Base-by-base conservation (phyloP, 371 early-diverging fungal species). In the Syncephalis plumigaleata region DNA sequence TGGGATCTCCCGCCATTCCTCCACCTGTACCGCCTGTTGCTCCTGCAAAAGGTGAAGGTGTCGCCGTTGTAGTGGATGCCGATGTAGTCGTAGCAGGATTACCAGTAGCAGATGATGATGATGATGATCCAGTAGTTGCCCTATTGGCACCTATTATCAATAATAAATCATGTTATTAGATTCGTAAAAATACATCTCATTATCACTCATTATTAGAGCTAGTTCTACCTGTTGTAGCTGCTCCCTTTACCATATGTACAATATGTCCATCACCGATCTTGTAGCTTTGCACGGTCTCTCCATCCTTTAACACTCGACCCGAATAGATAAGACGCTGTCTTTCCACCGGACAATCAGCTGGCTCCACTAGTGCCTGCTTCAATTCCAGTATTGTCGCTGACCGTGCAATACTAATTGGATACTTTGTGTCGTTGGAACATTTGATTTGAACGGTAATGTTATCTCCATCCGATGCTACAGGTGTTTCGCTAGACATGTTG, bases 291-390 rank as follows among this genome's bases (percentile, higher is more conserved):
- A 97, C 58, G 0, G 67, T 70, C 37, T 92, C 91, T 21, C 61
- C 75, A 63, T 97, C 93, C 70, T 97, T 94, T 44, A 97, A 73
- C 16, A 97, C 89, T 46, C 80, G 71, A 9, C 97, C 97, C 26
- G 91, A 79, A 57, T 75, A 97, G 57, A 97, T 97, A 45, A 97
- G 73, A 25, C 91, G 73, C 64, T 87, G 89, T 50, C 77, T 67
- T 23, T 77, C 77, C n/a, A 73, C 77, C n/a, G 86, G 79, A 9
- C 80, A 79, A 46, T 83, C 77, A 25, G 70, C 58, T 23, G 66
- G 61, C 47, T 68, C 59, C 47, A 82, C 67, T 54, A 93, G 81
- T 47, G 75, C 75, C 20, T 70, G 63, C 59, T 95, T 93, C 26
- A 93, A 71, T 40, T 75, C 70, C 21, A 63, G 54, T 0, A 91